phyloP scores from a whole-genome alignment of 163 green algal species.

The Prototheca cutis region DNA sequence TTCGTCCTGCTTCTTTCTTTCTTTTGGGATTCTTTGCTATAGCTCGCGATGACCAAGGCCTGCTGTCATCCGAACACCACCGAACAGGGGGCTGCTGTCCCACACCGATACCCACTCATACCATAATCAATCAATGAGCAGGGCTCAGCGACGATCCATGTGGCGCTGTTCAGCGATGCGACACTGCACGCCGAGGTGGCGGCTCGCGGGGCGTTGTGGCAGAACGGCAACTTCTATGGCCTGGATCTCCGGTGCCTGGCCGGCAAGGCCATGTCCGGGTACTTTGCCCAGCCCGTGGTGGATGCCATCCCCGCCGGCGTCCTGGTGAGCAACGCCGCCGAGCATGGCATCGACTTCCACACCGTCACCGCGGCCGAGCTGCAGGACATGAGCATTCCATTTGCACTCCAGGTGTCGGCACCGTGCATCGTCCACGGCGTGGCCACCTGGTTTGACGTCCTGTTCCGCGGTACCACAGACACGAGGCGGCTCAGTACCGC shows the following conservation, averaged over 20 bases:
- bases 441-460: slow-evolving; percentile 92
- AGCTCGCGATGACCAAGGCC: no score
- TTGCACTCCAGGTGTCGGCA: slow-evolving; percentile 41
- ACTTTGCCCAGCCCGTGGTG: slow-evolving; percentile 89
- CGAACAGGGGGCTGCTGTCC: no score
- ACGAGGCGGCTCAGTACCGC: slow-evolving; percentile 82
- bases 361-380: slow-evolving; percentile 62
- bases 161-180: slow-evolving; percentile 76
- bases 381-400: slow-evolving; percentile 67
- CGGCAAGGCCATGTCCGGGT: slow-evolving; percentile 49
- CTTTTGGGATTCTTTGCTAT: no score
- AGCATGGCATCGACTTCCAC: slow-evolving; percentile 64
- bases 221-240: slow-evolving; percentile 69
- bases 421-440: slow-evolving; percentile 70
- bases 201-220: slow-evolving; percentile 77
- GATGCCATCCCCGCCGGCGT: slow-evolving; percentile 78
- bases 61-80: no score
- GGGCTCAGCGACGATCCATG: slow-evolving; percentile 48
- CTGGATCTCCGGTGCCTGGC: slow-evolving; percentile 73
- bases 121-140: no score
- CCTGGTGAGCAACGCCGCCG: slow-evolving; percentile 49
- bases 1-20: no score
- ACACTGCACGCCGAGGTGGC: slow-evolving; percentile 68
- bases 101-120: no score
- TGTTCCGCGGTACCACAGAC: slow-evolving; percentile 65